These are phyloP conservation scores for Cinnamomum chago DNA, from an alignment of 164 flowering plant species.

Conservation along the genomic window DNA sequence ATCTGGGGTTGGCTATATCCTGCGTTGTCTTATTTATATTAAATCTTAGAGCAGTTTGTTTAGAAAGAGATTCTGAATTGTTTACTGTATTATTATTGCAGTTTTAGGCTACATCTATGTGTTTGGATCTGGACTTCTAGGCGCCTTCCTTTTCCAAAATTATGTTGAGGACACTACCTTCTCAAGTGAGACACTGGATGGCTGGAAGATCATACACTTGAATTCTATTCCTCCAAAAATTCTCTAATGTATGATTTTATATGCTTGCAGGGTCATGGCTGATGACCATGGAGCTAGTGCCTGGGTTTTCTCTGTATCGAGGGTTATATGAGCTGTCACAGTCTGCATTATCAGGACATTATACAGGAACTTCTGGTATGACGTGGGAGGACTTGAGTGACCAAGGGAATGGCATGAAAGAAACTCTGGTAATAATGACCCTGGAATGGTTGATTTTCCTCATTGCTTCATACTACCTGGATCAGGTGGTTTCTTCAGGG, in stretches of 20 bases:
- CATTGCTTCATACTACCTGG: constrained; percentile 49
- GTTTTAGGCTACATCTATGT: constrained; percentile 53
- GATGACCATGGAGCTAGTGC: constrained; percentile 59
- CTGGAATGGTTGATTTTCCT: constrained; percentile 50
- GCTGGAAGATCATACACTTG: not conserved
- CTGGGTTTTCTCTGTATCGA: constrained; percentile 69
- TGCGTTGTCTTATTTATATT: not conserved
- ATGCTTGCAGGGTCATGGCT: constrained; percentile 49
- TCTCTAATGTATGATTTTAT: not conserved
- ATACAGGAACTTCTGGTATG: constrained; percentile 60
- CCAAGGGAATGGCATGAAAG: constrained; percentile 55
- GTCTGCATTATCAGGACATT: constrained; percentile 41
- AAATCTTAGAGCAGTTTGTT: not conserved
- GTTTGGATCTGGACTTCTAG: constrained; percentile 67
- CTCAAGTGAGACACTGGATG: constrained; percentile 48
- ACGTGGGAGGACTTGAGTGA: constrained; percentile 57
- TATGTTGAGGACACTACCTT: constrained; percentile 56
- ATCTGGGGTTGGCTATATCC: too few relatives aligned
- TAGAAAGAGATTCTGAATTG: not conserved
- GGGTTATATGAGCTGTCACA: constrained; percentile 71
- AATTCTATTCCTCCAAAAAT: not conserved
- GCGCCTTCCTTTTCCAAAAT: constrained; percentile 51
- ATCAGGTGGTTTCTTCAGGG: constrained; percentile 55
- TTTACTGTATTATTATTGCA: constrained; percentile 16
- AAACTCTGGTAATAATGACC: constrained; percentile 48